Evolutionary conservation across 2,329 filamentous ascomycete species (phyloP), one percentile per base, ranked within the genome.

Genomic region (Xylariaceae sp.): DNA sequence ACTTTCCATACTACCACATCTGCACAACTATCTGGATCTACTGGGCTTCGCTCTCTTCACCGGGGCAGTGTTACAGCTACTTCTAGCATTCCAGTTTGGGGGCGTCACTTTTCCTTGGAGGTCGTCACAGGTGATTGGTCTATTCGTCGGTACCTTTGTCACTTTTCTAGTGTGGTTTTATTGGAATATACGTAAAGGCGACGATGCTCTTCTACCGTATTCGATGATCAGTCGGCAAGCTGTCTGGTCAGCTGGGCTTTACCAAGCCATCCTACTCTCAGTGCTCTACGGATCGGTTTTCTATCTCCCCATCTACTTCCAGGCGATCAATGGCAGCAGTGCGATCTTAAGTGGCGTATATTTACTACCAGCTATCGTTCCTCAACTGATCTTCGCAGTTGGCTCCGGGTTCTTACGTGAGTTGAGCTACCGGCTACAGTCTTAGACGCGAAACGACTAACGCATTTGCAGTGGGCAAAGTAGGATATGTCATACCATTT

Each of bases 51-150:
- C 56, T 12, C 46, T 63, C 19, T 61, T 69, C 43, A 57, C 63
- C 18, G 58, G 54, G 2, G 60, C 71, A 1, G 70, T 74, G 13
- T 61, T 75, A 28, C 75, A 73, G 59, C 69, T 79, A 7, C 59
- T 79, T 2, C 62, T 79, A 12, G 76, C 75, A 5, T 61, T 80
- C 7, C 71, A 78, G 54, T 78, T 70, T 68, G 72, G 71, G 28
- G 72, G 71, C 7, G 66, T 61, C 12, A 59, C 63, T n/a, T 66
- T 69, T 34, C n/a, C 65, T 1, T 77, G 74, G 74, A 60, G 60
- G 22, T 62, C 60, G 14, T 54, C 63, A 10, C 62, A 59, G 9
- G 65, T 75, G 34, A 67, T 75, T 33, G 71, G 66, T 1, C 66
- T 74, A 1, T 60, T 76, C 28, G 66, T 70, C 33, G 62, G 66